Conservation (phyloP, 108 stramenopile species). For the Cyclotella sp. region DNA sequence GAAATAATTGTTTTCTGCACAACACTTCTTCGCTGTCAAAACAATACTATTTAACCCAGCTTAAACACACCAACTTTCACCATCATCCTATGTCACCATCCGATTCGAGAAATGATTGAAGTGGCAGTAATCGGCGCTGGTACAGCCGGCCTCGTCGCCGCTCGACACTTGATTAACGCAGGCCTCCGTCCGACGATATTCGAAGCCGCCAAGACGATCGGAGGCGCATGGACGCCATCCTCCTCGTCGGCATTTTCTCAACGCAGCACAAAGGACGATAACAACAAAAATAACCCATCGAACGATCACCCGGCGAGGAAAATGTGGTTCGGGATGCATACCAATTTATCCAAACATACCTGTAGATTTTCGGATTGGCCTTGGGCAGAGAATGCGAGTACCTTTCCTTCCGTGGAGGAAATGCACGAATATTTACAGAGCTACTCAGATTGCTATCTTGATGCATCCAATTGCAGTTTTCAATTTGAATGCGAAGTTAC, state of each 20-base stretch:
- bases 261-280: background rate
- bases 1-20: too few relatives aligned
- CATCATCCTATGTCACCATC: too few relatives aligned
- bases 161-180: conserved; percentile 43
- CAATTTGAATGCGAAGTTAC: conserved; percentile 59
- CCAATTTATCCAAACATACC: conserved; percentile 74
- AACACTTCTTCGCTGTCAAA: too few relatives aligned
- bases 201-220: conserved; percentile 49
- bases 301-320: conserved; percentile 46
- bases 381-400: conserved; percentile 64
- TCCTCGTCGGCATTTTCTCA: conserved; percentile 13
- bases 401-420: conserved; percentile 61
- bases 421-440: conserved; percentile 63
- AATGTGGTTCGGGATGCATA: conserved; percentile 71
- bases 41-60: too few relatives aligned
- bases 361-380: conserved; percentile 76
- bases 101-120: conserved; percentile 33
- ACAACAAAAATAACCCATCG: background rate
- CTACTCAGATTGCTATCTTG: conserved; percentile 59
- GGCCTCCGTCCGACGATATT: conserved; percentile 51
- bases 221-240: conserved; percentile 51
- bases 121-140: conserved; percentile 57
- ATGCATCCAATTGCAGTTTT: conserved; percentile 42
- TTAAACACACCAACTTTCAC: too few relatives aligned
- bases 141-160: conserved; percentile 46